Percentiles rank a stretch among this genome's conserved stretches.
phyloP scores from a whole-genome alignment of 208 protist species.

The Lotmaria passim region DNA sequence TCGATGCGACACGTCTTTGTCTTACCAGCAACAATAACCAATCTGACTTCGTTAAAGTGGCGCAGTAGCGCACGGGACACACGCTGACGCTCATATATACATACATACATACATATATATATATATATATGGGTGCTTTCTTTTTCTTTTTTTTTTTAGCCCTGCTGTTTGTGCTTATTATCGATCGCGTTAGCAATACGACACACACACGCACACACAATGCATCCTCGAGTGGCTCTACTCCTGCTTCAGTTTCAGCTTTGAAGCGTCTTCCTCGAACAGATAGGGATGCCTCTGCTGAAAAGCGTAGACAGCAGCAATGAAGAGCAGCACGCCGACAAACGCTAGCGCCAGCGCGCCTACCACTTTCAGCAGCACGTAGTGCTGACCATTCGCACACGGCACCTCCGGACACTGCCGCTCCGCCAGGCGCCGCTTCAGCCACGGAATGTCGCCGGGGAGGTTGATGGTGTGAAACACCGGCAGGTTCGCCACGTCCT shows the following conservation, averaged over 20 bases:
- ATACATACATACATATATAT: constrained; percentile 1
- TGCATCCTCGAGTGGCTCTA: neutral
- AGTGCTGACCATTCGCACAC: constrained; percentile 34
- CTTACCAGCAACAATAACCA: too few relatives aligned
- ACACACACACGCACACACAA: neutral
- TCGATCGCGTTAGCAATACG: too few relatives aligned
- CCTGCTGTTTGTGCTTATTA: too few relatives aligned
- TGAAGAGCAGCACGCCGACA: constrained; percentile 8
- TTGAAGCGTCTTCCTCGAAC: constrained; percentile 9
- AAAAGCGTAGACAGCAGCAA: constrained; percentile 16
- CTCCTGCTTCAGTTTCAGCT: constrained; percentile 35
- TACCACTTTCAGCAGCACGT: constrained; percentile 36
- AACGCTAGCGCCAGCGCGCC: constrained; percentile 26
- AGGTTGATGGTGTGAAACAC: constrained; percentile 41
- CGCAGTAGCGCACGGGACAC: neutral
- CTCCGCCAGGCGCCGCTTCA: constrained; percentile 37
- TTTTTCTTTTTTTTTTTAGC: too few relatives aligned
- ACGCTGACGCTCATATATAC: neutral
- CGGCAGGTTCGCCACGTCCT: constrained; percentile 24
- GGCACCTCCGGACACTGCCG: constrained; percentile 40
- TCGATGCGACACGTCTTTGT: too few relatives aligned
- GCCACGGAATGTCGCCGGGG: constrained; percentile 40
- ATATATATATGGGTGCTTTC: too few relatives aligned
- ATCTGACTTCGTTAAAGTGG: too few relatives aligned
- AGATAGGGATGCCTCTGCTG: constrained; percentile 18